Percentiles rank a stretch among this genome's conserved stretches.
These are phyloP conservation scores for Daldinia vernicosa DNA, from an alignment of 495 filamentous ascomycete species.

Conservation along the genomic window DNA sequence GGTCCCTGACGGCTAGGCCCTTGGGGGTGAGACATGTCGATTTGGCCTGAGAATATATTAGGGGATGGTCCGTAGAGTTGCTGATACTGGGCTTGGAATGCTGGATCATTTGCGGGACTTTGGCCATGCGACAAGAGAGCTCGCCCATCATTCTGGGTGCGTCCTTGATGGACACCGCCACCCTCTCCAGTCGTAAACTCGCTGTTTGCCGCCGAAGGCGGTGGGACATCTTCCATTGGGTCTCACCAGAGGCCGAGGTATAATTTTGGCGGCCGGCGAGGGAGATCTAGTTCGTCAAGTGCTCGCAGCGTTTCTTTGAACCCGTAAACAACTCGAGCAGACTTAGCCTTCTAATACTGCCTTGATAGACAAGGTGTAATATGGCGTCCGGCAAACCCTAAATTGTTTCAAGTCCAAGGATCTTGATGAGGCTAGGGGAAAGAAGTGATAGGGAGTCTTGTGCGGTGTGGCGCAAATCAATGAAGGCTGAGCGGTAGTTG, in stretches of 20 bases:
- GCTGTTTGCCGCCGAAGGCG: slow-evolving; percentile 44
- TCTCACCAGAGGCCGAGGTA: slow-evolving; percentile 30
- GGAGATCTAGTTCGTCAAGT: slow-evolving; percentile 28
- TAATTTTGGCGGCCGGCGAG: slow-evolving; percentile 27
- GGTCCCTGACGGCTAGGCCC: slow-evolving; percentile 43
- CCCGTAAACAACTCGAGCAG: slow-evolving; percentile 27
- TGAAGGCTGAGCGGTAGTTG: slow-evolving; percentile 33
- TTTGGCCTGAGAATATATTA: slow-evolving; percentile 50
- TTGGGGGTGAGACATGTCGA: slow-evolving; percentile 51
- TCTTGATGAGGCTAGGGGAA: slow-evolving; percentile 32
- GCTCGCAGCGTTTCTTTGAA: slow-evolving; percentile 21
- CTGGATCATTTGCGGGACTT: slow-evolving; percentile 34
- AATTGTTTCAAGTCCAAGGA: slow-evolving; percentile 27
- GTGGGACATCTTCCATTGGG: slow-evolving; percentile 55
- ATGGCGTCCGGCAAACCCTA: slow-evolving; percentile 38
- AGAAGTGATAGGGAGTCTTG: slow-evolving; percentile 38
- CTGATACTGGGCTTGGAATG: slow-evolving; percentile 47
- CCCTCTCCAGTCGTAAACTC: slow-evolving; percentile 47
- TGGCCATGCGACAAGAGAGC: slow-evolving; percentile 33
- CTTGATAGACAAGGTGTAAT: slow-evolving; percentile 35
- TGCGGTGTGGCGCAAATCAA: slow-evolving; percentile 41
- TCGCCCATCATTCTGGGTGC: slow-evolving; percentile 34
- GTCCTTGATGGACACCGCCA: slow-evolving; percentile 30
- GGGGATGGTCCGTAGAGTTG: slow-evolving; percentile 46
- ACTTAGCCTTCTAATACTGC: slow-evolving; percentile 37